A percentile compares a stretch with the other conserved stretches of the same genome.
Evolutionary conservation across 257 asterid genomes (phyloP).

Genomic region (Scutellaria minor): DNA sequence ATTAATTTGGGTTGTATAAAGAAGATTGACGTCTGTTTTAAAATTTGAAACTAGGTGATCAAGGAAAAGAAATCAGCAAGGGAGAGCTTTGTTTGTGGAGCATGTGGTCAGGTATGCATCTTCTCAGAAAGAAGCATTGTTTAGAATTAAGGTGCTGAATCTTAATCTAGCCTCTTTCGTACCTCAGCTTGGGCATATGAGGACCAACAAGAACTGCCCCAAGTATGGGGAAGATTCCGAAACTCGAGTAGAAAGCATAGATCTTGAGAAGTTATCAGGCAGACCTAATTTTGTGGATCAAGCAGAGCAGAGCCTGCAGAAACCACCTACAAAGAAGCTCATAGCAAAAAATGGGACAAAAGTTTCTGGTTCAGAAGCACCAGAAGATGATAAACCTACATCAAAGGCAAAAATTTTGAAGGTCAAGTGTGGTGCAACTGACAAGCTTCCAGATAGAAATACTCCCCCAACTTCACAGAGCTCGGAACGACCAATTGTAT

Average conservation of each 20-base stretch:
- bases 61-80: conserved; percentile 98
- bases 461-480: conserved; percentile 75
- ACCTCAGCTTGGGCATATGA: conserved; percentile 95
- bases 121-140: conserved; percentile 22
- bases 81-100: conserved; percentile 98
- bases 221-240: conserved; percentile 88
- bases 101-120: conserved; percentile 91
- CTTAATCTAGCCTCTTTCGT: conserved; percentile 27
- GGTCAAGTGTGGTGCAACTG: conserved; percentile 81
- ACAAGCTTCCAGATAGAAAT: conserved; percentile 70
- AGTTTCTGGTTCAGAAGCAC: conserved; percentile 58
- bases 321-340: conserved; percentile 58
- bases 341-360: conserved; percentile 62
- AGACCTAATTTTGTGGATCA: conserved; percentile 60
- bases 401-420: conserved; percentile 82
- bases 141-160: conserved; percentile 25
- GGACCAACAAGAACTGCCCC: conserved; percentile 99
- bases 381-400: conserved; percentile 75
- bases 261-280: conserved; percentile 60
- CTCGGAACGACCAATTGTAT: conserved; percentile 68
- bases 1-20: conserved; percentile 1
- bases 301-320: conserved; percentile 67
- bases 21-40: conserved; percentile 35
- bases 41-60: conserved; percentile 54
- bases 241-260: conserved; percentile 62